Evolutionary conservation across 2,329 filamentous ascomycete species (phyloP), one percentile per base, ranked within the genome.

Genomic region (Cercospora berteroae): DNA sequence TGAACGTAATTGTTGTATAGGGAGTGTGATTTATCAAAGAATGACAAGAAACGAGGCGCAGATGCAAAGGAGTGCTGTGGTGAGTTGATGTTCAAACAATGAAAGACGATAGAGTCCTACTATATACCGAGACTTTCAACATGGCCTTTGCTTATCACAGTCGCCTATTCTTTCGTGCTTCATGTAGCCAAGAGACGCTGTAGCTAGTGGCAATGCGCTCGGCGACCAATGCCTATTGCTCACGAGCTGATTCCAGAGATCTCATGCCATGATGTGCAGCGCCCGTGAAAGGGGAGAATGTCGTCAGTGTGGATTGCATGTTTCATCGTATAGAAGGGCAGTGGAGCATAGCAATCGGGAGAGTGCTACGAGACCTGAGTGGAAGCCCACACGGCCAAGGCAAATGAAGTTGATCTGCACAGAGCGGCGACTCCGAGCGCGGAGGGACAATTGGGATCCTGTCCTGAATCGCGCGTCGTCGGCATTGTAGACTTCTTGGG

Each of bases 331-430:
- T 61, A 31, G 58, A 29, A 25, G 1, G 56, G 58, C 48, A 56
- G 36, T 55, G 29, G 16, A 55, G 20, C 18, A 12, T 36, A 44
- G 4, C 44, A 39, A 33, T 31, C 23, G 62, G 23, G 20, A 61
- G 48, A 13, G 44, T 61, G 57, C 48, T 36, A 39, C 18, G n/a
- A n/a, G 6, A 27, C 39, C 13, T 66, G 57, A 66, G 59, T 66
- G 64, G 64, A 55, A 61, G 59, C 44, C 58, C 57, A 66, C 44
- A 29, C 16, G 18, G 9, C 16, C 18, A 44, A 57, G 27, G 42
- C 64, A 61, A 66, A 66, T 66, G 27, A 55, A 60, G 58, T 44
- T 50, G 59, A 61, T 61, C 57, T 61, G 33, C 59, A 27, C 5
- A 23, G 25, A 10, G 44, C 55, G 63, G 56, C 56, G 42, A 18